Evolutionary conservation across 805 yeast species (phyloP).

Genomic region (Wickerhamiella lipophila): DNA sequence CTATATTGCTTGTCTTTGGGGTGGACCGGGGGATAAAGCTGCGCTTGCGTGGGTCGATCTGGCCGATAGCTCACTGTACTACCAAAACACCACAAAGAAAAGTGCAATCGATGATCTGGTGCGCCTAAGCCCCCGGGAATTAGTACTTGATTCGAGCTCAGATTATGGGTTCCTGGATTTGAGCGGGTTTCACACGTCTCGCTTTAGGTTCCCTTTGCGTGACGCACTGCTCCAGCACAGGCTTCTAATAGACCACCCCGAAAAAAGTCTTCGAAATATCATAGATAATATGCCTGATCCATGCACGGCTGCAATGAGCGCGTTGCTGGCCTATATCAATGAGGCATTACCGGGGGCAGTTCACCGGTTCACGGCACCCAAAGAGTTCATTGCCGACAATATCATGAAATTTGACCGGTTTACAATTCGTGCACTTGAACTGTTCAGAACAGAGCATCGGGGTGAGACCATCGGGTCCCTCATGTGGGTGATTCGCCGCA

Average conservation of each 20-base stretch:
- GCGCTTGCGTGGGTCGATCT: conserved; percentile 86
- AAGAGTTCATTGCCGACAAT: conserved; percentile 38
- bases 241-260: conserved; percentile 17
- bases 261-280: background rate
- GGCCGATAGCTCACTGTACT: conserved; percentile 61
- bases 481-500: conserved; percentile 53
- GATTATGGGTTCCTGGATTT: conserved; percentile 47
- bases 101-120: conserved; percentile 60
- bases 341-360: conserved; percentile 60
- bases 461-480: conserved; percentile 51
- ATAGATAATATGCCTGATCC: conserved; percentile 18
- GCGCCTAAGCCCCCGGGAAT: conserved; percentile 70
- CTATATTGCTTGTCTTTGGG: conserved; percentile 47
- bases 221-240: conserved; percentile 31
- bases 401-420: conserved; percentile 64
- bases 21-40: conserved; percentile 34
- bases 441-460: conserved; percentile 38
- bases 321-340: conserved; percentile 52
- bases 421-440: conserved; percentile 38
- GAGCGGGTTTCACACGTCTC: conserved; percentile 47
- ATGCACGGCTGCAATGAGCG: conserved; percentile 50
- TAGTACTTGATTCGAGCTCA: conserved; percentile 35
- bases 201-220: conserved; percentile 34
- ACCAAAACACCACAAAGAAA: conserved; percentile 47
- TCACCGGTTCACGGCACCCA: conserved; percentile 56